Evolutionary conservation across 768 basidiomycete species (phyloP), one percentile per base, ranked within the genome.

Genomic region (Xerocomus spinulosus): DNA sequence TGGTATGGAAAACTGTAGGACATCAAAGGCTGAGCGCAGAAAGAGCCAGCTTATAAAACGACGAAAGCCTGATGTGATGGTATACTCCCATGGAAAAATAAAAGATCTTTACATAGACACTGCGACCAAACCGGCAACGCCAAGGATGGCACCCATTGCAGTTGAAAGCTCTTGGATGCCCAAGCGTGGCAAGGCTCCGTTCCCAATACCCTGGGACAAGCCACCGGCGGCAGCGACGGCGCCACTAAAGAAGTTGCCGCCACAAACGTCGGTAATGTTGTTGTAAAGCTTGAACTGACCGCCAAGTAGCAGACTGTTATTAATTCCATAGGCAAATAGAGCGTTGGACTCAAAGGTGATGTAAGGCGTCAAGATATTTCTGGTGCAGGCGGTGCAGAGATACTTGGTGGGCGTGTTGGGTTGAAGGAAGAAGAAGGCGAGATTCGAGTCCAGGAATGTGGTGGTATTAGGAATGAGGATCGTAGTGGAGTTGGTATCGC

Each of bases 381-480:
- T 80, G 12, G 89, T 82, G 82, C 95, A 98, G 13, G 82, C 56
- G 2, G 76, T 82, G 82, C 95, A 97, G 36, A 96, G 83, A 20
- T 67, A 44, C 23, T 66, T 56, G n/a, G 72, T 65, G 23, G 75
- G 30, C 61, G 78, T 68, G 51, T 58, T 52, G 37, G 85, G 72
- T 24, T 74, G 63, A 61, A 88, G 76, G 82, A 87, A 82, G 55
- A 97, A 73, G 86, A 90, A 96, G 29, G 80, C 72, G 46, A 96
- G 67, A 73, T 86, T 89, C 61, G 77, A 77, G 38, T 69, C 54
- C 37, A 57, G 51, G 69, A 75, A 85, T 9, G 77, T 76, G 9
- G 72, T 71, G 37, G 74, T 64, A 68, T 89, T 83, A 49, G 83
- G 83, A 24, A 57, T 35, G 10, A 72, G 45, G 25, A 62, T 53